Conservation (phyloP, 2,329 filamentous ascomycete genomes). For the Arthrobotrys pseudoclavata region DNA sequence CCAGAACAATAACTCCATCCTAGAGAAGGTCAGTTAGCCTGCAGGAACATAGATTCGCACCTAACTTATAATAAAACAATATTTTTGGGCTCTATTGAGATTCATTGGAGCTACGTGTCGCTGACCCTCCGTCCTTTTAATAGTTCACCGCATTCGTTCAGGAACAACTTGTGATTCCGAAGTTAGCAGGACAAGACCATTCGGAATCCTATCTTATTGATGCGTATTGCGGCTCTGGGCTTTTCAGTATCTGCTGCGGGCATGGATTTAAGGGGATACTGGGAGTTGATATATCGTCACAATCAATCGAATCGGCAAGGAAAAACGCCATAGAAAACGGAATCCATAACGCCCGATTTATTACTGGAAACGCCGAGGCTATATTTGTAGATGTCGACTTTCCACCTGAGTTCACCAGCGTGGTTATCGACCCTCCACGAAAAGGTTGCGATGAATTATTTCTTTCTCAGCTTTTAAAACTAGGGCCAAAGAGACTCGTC, state of each 20-base stretch:
- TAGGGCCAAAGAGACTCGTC: constrained; percentile 82
- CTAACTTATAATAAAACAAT: too few relatives aligned
- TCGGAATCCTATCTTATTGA: constrained; percentile 89
- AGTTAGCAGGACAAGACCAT: constrained; percentile 65
- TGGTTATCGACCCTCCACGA: constrained; percentile 96
- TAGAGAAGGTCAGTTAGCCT: constrained; percentile 70
- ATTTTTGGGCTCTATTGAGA: too few relatives aligned
- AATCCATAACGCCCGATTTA: constrained; percentile 82
- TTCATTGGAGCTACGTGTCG: too few relatives aligned
- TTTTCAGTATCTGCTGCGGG: constrained; percentile 94
- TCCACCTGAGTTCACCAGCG: constrained; percentile 83
- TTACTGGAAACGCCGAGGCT: constrained; percentile 86
- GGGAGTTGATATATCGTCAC: constrained; percentile 88
- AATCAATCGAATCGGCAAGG: constrained; percentile 82
- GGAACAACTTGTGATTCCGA: constrained; percentile 64
- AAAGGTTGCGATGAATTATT: constrained; percentile 94
- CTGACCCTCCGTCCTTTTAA: neutral
- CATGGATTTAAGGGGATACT: constrained; percentile 70
- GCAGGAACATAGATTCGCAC: too few relatives aligned
- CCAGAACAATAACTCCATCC: constrained; percentile 99
- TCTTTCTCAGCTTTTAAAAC: constrained; percentile 81
- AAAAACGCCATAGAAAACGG: constrained; percentile 83
- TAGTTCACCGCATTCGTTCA: constrained; percentile 63
- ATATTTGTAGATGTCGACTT: constrained; percentile 84
- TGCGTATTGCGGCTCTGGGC: constrained; percentile 95